Evolutionary conservation across 2,329 filamentous ascomycete species (phyloP), one percentile per base, ranked within the genome.

Genomic region (Stagonosporopsis chrysanthemi): DNA sequence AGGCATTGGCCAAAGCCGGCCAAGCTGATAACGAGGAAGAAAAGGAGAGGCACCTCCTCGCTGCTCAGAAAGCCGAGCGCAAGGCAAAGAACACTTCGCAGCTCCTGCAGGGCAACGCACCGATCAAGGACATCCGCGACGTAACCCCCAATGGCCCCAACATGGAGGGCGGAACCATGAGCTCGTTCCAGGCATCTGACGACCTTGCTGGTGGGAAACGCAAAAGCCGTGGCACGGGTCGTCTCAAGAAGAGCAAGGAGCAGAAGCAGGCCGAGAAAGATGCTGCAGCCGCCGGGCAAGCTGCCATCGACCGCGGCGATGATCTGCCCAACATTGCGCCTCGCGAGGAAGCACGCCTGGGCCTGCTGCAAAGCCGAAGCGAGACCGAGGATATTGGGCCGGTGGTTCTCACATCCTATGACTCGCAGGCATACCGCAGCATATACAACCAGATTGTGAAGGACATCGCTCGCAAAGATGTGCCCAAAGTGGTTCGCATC

Each of bases 361-460:
- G 81, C 71, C 73, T 76, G 9, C 64, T 74, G 52, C 74, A 74
- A 58, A 75, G 70, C 44, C 76, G 76, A 41, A 79, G 77, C 62
- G 79, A 83, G 60, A 78, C 80, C n/a, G 82, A 84, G 65, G 83
- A 85, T 60, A 55, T 74, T 2, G 71, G 69, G 4, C 70, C 82
- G 0, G 70, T 67, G 3, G 72, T 74, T 23, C 49, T 74, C 22
- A 75, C 72, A 58, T 84, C 86, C 58, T 95, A 91, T 77, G 88
- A 91, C 65, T 95, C 92, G 47, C 96, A 97, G 75, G 92, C 91
- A 17, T 99, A 96, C 80, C 92, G 96, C 71, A 93, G 96, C 76
- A 94, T 99, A 56, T 97, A 97, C 76, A 93, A 97, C 70, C 92
- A 97, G 76, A 98, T 98, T 64, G 96, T 92, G 89, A 90, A 94